Evolutionary conservation across 352 stramenopile species (phyloP).

Genomic region (Phytophthora niederhauseri): DNA sequence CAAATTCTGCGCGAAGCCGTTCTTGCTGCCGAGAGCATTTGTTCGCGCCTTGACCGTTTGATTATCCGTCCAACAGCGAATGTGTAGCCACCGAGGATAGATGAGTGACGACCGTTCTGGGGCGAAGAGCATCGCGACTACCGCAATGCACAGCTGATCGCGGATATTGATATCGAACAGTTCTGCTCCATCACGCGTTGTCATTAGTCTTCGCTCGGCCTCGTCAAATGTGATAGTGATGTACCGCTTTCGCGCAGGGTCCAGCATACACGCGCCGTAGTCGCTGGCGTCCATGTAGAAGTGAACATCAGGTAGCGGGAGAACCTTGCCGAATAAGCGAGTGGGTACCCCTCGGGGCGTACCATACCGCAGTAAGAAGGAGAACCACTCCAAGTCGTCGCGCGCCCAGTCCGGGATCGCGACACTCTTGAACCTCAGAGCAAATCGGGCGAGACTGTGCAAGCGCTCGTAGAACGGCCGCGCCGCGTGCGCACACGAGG

Average conservation of each 20-base stretch:
- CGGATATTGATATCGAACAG: conserved; percentile 17
- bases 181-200: background rate
- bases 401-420: too few species aligned
- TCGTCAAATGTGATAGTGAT: background rate
- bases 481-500: too few species aligned
- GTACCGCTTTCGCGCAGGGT: background rate
- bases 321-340: too few species aligned
- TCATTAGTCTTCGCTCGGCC: background rate
- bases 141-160: conserved; percentile 7
- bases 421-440: too few species aligned
- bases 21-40: background rate
- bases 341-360: too few species aligned
- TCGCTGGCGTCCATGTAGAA: conserved; percentile 6
- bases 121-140: background rate
- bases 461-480: too few species aligned
- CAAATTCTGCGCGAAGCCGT: background rate
- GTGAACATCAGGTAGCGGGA: background rate
- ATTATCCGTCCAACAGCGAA: conserved; percentile 3
- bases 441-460: too few species aligned
- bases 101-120: background rate
- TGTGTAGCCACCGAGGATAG: background rate
- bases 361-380: too few species aligned
- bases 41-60: background rate
- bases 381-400: too few species aligned
- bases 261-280: background rate